Evolutionary conservation across 352 stramenopile species (phyloP).

Genomic region (Phytophthora cryptogea): DNA sequence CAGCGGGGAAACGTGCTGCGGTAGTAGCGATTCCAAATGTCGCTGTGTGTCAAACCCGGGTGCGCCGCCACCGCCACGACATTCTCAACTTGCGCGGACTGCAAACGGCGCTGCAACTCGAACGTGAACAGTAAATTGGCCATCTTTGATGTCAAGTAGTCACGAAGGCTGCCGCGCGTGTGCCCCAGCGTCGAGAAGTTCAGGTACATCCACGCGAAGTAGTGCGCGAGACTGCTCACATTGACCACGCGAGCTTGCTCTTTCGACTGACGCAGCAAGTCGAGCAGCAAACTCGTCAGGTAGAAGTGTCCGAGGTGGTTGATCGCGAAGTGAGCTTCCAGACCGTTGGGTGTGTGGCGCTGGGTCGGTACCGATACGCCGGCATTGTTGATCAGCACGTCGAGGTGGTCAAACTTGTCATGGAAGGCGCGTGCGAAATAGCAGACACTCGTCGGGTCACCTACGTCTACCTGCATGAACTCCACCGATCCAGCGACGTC

Average conservation of each 20-base stretch:
- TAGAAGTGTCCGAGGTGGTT: constrained; percentile 80
- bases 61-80: constrained; percentile 58
- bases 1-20: constrained; percentile 36
- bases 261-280: constrained; percentile 39
- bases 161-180: constrained; percentile 43
- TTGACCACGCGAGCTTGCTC: constrained; percentile 51
- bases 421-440: constrained; percentile 46
- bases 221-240: constrained; percentile 57
- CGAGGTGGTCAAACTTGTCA: constrained; percentile 42
- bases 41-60: constrained; percentile 51
- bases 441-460: constrained; percentile 42
- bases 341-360: constrained; percentile 37
- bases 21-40: constrained; percentile 59
- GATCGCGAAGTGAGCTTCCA: constrained; percentile 70
- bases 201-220: constrained; percentile 33
- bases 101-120: constrained; percentile 55
- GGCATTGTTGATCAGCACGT: constrained; percentile 82
- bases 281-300: constrained; percentile 56
- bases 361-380: constrained; percentile 53
- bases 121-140: constrained; percentile 67
- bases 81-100: constrained; percentile 35
- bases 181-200: constrained; percentile 44
- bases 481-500: constrained; percentile 46
- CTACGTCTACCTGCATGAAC: constrained; percentile 51
- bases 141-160: constrained; percentile 66